Base-by-base conservation (phyloP, 176 grass and related monocot species). In the Aegilops tauschii region DNA sequence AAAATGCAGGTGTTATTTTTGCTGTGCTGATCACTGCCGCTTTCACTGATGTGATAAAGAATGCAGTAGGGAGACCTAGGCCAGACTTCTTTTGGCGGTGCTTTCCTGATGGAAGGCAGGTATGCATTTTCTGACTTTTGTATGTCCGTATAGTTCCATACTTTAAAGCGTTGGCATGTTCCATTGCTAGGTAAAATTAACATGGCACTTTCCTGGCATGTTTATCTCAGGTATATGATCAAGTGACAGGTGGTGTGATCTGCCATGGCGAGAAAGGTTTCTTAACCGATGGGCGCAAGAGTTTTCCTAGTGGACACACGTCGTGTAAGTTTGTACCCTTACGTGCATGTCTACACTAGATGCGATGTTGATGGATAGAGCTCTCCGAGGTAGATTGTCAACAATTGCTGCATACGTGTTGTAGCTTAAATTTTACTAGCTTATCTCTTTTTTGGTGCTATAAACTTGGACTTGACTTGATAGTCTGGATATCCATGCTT, bases 221-320 rank as follows among this genome's bases (percentile, higher is more conserved):
- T 70, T 75, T 70, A 17, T 5, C 34, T 52, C 61, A 99, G 97
- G 44, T 93, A 47, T 96, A 92, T 63, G 87, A 99, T 85, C 87
- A 76, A 83, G 84, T 94, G 37, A 94, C 89, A 78, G 90, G 90
- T 62, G 82, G 65, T 80, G 97, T 96, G 68, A 90, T 94, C 73
- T 99, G 92, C 73, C 94, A 94, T 58, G 94, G 94, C 5, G 58
- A 91, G 30, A 73, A 85, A 88, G 69, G 52, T 54, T 88, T 87
- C 47, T 75, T 96, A 74, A 90, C 59, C 4, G 94, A 96, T 81
- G 97, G 94, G n/a, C 89, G 84, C 93, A 94, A 89, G 83, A 96
- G 97, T 85, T 96, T 99, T 89, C 97, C 94, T 31, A 99, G 94
- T 89, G 94, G 97, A 72, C 97, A 99, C 84, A 96, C 92, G 31